phyloP scores from a whole-genome alignment of 148 eudicot genomes.

The Amaranthus cruentus region DNA sequence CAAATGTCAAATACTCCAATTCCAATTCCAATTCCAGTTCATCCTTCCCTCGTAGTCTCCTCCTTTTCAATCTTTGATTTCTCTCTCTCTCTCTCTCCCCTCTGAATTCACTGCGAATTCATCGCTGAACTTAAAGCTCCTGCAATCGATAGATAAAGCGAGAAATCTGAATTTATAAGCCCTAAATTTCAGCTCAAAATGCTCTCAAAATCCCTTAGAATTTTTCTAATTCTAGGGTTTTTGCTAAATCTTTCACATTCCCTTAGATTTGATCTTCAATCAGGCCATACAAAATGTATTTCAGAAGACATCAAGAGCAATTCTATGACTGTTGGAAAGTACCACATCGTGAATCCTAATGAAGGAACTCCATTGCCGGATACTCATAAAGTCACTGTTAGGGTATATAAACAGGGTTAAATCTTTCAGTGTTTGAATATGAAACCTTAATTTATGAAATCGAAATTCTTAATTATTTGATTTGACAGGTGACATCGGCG shows the following conservation, averaged over 20 bases:
- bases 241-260: constrained; percentile 38
- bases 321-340: constrained; percentile 82
- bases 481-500: constrained; percentile 57
- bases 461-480: neutral
- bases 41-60: too few relatives aligned
- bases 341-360: constrained; percentile 57
- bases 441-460: neutral
- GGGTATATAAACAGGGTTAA: constrained; percentile 32
- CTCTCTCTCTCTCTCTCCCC: constrained; percentile 3
- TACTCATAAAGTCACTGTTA: constrained; percentile 60
- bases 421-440: neutral
- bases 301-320: constrained; percentile 80
- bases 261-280: constrained; percentile 71
- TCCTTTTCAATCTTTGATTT: neutral
- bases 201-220: constrained; percentile 11
- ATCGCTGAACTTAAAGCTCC: neutral
- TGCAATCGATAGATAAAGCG: too few relatives aligned
- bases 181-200: neutral
- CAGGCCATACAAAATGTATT: constrained; percentile 87
- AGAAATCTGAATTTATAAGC: neutral
- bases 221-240: constrained; percentile 43
- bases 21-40: too few relatives aligned
- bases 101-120: constrained; percentile 23
- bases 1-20: too few relatives aligned
- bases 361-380: constrained; percentile 66